Base-by-base conservation (phyloP, 1,139 yeast species). In the Debaryomyces subglobosus region DNA sequence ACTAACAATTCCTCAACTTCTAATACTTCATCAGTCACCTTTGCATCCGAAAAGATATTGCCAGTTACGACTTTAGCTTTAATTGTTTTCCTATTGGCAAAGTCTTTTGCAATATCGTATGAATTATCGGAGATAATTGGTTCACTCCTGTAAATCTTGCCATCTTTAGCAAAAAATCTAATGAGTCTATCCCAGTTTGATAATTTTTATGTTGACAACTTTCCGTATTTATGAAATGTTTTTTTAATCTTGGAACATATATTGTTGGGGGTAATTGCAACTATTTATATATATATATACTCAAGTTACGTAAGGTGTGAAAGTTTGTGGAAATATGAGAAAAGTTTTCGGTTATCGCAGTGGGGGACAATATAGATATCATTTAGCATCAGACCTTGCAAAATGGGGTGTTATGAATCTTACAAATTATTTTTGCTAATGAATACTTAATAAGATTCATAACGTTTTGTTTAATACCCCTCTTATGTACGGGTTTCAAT, bases 171-270 rank as follows among this genome's bases (percentile, higher is more conserved):
- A 1, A 30, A 16, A n/a, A 30, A 30, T 30, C 34, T 30, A 30
- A 30, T 30, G 5, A 30, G 3, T 30, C 67, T 4, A 25, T 25
- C 29, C 29, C 29, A 25, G 12, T 10, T 25, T 25, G 29, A 10
- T 12, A 10, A 8, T 25, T 8, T 4, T 25, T 25, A 9, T 25
- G 4, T 9, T 25, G 2, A 25, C 4, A 25, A 10, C 29, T 9
- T 25, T 9, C 12, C 12, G 29, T 9, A 25, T 25, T 25, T 12
- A 4, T 25, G n/a, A n/a, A n/a, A n/a, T n/a, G n/a, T n/a, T n/a
- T n/a, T n/a, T n/a, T n/a, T n/a, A n/a, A n/a, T n/a, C n/a, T n/a
- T n/a, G n/a, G n/a, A n/a, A n/a, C n/a, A n/a, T 20, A 20, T 20
- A 20, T 4, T 20, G 23, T 24, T 24, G 8, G 12, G 8, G 27